Percentiles rank a stretch among this genome's conserved stretches.
Conservation (phyloP, 495 filamentous ascomycete species). For the Bathelium albidoporum region DNA sequence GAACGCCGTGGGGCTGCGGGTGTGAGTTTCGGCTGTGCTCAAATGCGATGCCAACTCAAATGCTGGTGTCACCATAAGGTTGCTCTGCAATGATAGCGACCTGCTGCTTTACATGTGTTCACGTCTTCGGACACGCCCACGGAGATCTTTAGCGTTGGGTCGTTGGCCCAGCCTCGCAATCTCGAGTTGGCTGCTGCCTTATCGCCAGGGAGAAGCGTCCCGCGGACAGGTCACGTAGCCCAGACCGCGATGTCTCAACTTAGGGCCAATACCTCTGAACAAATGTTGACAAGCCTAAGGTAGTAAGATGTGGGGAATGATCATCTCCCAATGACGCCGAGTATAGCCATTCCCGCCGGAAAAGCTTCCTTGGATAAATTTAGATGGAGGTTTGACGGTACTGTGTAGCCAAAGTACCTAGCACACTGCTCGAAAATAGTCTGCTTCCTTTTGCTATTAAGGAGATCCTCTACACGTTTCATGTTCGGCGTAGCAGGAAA, state of each 20-base stretch:
- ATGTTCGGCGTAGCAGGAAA: too few relatives aligned
- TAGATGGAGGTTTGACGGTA: too few relatives aligned
- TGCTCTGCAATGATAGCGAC: background rate
- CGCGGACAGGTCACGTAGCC: background rate
- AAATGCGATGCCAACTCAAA: background rate
- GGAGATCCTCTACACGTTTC: too few relatives aligned
- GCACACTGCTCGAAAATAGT: too few relatives aligned
- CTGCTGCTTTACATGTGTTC: background rate
- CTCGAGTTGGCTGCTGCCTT: background rate
- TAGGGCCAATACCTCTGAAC: background rate
- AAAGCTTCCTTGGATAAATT: too few relatives aligned
- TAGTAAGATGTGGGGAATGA: background rate
- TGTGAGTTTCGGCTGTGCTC: background rate
- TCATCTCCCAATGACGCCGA: background rate
- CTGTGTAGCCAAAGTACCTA: too few relatives aligned
- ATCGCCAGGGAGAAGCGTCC: background rate
- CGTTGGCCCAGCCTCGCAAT: background rate
- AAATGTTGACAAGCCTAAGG: background rate
- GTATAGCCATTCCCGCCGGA: too few relatives aligned
- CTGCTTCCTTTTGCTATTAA: too few relatives aligned
- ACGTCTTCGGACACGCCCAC: background rate
- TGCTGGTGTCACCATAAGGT: background rate
- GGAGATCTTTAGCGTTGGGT: background rate
- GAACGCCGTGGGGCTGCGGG: background rate
- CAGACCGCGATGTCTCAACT: background rate